phyloP scores from a whole-genome alignment of 2,329 filamentous ascomycete species.

The Rhynchosporium secalis region DNA sequence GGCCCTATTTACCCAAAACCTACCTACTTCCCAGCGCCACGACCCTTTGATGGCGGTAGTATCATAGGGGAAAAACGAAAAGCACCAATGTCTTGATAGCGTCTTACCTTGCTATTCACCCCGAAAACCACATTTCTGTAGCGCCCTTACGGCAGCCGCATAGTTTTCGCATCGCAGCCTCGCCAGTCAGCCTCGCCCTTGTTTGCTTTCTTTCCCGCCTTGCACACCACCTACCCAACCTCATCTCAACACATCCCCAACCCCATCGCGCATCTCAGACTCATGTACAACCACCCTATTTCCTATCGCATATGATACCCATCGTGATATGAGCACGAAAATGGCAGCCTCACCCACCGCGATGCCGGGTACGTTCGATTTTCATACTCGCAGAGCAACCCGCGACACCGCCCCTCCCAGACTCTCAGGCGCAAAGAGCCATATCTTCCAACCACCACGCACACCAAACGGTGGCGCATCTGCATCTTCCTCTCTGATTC shows the following conservation, averaged over 20 bases:
- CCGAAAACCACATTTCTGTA: background rate
- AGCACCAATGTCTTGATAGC: background rate
- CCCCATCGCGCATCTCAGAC: background rate
- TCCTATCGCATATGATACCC: background rate
- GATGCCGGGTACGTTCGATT: constrained; percentile 34
- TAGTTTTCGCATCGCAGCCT: constrained; percentile 10
- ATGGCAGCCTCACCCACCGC: constrained; percentile 31
- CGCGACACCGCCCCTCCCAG: constrained; percentile 30
- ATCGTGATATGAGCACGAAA: background rate
- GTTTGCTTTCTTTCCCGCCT: constrained; percentile 11
- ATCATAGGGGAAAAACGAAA: background rate
- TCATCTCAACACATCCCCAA: background rate
- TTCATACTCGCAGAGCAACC: constrained; percentile 19
- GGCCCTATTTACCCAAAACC: background rate
- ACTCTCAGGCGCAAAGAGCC: constrained; percentile 39
- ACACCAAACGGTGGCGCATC: constrained; percentile 41
- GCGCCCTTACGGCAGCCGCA: background rate
- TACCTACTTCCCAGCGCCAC: background rate
- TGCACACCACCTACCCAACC: background rate
- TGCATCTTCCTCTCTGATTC: constrained; percentile 39
- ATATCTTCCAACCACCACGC: constrained; percentile 46
- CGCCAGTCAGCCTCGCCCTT: constrained; percentile 22
- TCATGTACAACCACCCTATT: background rate
- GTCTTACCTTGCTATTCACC: constrained; percentile 12
- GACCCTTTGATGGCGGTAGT: background rate